Evolutionary conservation across 164 flowering plant species (phyloP), one percentile per base, ranked within the genome.

Genomic region (Annona cherimola): DNA sequence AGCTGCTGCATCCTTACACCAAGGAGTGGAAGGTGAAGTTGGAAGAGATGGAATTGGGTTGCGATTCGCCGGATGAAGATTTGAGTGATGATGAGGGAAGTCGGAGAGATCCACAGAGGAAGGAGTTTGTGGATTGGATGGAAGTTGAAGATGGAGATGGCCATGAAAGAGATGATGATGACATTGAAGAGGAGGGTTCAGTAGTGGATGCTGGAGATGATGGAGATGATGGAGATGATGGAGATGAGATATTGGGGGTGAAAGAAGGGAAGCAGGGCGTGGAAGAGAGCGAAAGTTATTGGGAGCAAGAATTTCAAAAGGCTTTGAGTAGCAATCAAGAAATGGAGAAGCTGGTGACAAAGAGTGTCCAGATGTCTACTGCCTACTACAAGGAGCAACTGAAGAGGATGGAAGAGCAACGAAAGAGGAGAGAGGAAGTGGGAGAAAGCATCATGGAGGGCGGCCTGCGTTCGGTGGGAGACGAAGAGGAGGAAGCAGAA

Each of bases 41-140:
- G 86, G 98, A 95, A 78, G 99, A 92, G 74, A 80, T 84, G 84
- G 99, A 92, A 84, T 67, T 91, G 81, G 97, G 99, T 18, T 94
- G 97, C 75, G 97, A 94, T 80, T 97, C 96, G 2, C 96, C 96
- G 0, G 95, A 89, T 78, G 88, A 81, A 7, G 43, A 41, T 19
- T 67, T 35, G 8, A 64, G 67, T 5, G 88, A 87, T 35, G 91
- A 88, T 35, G 90, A 84, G 16, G 75, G 73, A 42, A n/a, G n/a
- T n/a, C 68, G 19, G 4, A 14, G 65, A 39, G 45, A 74, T 35
- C 2, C 42, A 1, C 66, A 61, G 4, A 85, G 79, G 63, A 78
- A 45, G 2, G 80, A 81, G 71, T 70, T 85, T 45, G 61, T 75
- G 1, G 97, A 91, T 61, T 92, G 93, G 96, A 79, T 90, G 59